A percentile compares a stretch with the other conserved stretches of the same genome.
phyloP scores from a whole-genome alignment of 2,329 filamentous ascomycete species.

The Penicillium rolfsii region DNA sequence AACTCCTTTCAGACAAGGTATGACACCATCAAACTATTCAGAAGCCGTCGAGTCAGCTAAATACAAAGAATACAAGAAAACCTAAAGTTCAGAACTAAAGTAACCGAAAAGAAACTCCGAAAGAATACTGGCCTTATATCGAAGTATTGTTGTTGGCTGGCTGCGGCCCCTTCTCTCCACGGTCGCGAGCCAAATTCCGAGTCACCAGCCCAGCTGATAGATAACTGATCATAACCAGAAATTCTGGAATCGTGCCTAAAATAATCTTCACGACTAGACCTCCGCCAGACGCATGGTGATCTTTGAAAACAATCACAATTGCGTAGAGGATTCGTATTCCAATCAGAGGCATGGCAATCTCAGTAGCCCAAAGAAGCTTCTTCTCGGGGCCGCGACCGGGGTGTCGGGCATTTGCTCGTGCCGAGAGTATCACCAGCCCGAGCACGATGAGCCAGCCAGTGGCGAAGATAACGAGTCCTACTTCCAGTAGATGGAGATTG shows the following conservation, averaged over 20 bases:
- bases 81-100: background rate
- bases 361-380: constrained; percentile 16
- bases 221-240: constrained; percentile 22
- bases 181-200: constrained; percentile 8
- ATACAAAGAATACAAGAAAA: background rate
- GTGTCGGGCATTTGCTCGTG: background rate
- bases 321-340: constrained; percentile 18
- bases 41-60: background rate
- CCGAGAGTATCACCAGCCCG: constrained; percentile 4
- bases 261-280: constrained; percentile 18
- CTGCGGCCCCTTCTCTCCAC: background rate
- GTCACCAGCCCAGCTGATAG: constrained; percentile 20
- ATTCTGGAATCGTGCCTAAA: constrained; percentile 39
- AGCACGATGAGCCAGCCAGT: constrained; percentile 11
- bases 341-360: constrained; percentile 15
- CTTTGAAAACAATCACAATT: constrained; percentile 4
- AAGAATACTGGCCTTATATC: background rate
- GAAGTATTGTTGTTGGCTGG: background rate
- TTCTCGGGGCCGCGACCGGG: constrained; percentile 9
- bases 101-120: background rate
- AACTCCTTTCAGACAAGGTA: no score
- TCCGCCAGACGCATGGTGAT: constrained; percentile 3
- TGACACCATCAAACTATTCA: background rate
- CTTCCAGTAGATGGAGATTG: constrained; percentile 4
- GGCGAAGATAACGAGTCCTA: constrained; percentile 15